Evolutionary conservation across 371 early-diverging fungal genomes (phyloP).

Genomic region (Mucor circinelloides): DNA sequence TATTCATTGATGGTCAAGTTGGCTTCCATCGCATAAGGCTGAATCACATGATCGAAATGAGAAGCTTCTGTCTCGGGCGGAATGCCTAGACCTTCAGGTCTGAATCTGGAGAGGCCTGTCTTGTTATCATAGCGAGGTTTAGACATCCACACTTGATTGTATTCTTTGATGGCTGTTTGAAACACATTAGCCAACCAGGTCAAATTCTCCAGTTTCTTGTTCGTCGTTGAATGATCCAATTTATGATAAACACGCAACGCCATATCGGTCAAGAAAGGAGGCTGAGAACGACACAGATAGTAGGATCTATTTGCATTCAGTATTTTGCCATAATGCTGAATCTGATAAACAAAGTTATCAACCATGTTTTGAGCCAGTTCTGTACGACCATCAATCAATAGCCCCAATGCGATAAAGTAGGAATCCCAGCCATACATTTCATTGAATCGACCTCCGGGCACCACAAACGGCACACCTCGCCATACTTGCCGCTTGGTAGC

Average conservation of each 20-base stretch:
- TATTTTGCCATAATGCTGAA: conserved; percentile 94
- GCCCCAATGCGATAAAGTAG: conserved; percentile 88
- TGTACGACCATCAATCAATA: conserved; percentile 78
- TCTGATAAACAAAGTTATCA: conserved; percentile 93
- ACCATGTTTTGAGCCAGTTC: conserved; percentile 89
- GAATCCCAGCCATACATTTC: conserved; percentile 98
- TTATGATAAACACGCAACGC: conserved; percentile 68
- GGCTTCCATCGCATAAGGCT: conserved; percentile 72
- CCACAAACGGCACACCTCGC: conserved; percentile 86
- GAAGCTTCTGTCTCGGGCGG: conserved; percentile 95
- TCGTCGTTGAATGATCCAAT: conserved; percentile 30
- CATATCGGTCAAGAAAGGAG: conserved; percentile 96
- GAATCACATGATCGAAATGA: conserved; percentile 87
- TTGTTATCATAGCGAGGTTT: conserved; percentile 71
- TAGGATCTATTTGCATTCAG: conserved; percentile 95
- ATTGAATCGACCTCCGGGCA: conserved; percentile 97
- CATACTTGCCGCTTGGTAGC: conserved; percentile 43
- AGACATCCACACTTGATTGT: conserved; percentile 85
- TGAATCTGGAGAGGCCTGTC: conserved; percentile 78
- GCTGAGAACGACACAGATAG: conserved; percentile 92
- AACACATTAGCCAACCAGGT: conserved; percentile 73
- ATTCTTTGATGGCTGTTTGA: conserved; percentile 85
- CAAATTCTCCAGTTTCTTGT: conserved; percentile 50
- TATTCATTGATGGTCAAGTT: conserved; percentile 72
- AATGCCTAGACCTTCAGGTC: conserved; percentile 87